Evolutionary conservation across 768 basidiomycete species (phyloP).

Genomic region (Agrocybe pediades): DNA sequence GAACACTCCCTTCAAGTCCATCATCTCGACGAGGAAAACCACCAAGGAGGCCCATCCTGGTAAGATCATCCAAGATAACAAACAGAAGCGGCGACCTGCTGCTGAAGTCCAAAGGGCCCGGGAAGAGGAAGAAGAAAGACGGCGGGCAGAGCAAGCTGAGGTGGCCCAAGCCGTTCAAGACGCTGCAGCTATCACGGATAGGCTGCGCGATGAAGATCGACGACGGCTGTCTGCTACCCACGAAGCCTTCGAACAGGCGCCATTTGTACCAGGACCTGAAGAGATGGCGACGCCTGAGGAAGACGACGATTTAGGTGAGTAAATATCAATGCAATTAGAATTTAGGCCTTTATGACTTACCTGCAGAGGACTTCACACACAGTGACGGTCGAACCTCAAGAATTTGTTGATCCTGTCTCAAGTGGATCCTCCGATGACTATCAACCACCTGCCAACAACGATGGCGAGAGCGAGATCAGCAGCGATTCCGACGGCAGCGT

Average conservation of each 20-base stretch:
- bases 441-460: not conserved
- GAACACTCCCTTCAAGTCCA: not conserved
- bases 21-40: not conserved
- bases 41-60: conserved; percentile 6
- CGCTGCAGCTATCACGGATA: conserved; percentile 1
- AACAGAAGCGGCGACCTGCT: not conserved
- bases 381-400: not conserved
- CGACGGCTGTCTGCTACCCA: too few species aligned
- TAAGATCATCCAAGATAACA: not conserved
- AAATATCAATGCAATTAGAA: not conserved
- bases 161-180: not conserved
- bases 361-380: not conserved
- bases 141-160: not conserved
- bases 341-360: too few species aligned
- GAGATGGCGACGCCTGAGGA: too few species aligned
- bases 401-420: not conserved
- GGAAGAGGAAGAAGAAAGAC: not conserved
- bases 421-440: not conserved
- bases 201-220: not conserved
- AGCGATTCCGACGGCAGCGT: not conserved
- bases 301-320: too few species aligned
- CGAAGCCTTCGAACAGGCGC: too few species aligned
- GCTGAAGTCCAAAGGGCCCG: not conserved
- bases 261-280: too few species aligned
- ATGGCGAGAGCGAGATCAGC: not conserved